Evolutionary conservation across 1,284 basidiomycete genomes (phyloP), one percentile per base, ranked within the genome.

Genomic region (Apiotrichum sp.): DNA sequence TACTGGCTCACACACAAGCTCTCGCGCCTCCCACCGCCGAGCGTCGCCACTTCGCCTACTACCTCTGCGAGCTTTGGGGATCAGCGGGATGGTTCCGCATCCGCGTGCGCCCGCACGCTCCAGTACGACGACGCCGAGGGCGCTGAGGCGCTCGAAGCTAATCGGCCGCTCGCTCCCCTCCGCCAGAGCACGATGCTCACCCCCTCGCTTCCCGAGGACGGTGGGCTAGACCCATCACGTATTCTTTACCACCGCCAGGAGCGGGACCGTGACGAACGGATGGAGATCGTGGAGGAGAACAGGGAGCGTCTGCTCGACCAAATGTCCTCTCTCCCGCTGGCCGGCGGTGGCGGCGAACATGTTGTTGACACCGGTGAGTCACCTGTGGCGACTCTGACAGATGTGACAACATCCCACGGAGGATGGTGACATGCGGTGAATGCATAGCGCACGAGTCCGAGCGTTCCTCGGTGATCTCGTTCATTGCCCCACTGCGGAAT

Each of bases 1-100:
- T 72, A 73, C 39, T 77, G 71, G 65, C 59, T 77, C 29, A 69
- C 73, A 0, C 74, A 76, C 60, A 67, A 72, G 53, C 60, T 74
- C 14, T 62, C 71, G 29, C 64, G 72, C 44, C 65, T 73, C 0
- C 72, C 70, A 3, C 72, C 71, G 8, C 49, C 69, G 2, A 54
- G 62, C 32, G 44, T 70, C 31, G 50, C 64, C 31, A 55, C 59
- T 2, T 57, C 59, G 16, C 50, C 55, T 10, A 43, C 40, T 6
- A 22, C 22, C 22, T 22, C 22, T 22, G 45, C 40, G 3, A 52
- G 54, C 4, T 45, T 57, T 6, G 9, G 10, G 10, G 39, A 45
- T 44, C 5, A 9, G 9, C 44, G 8, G 31, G 31, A 22, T 22
- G 44, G 14, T 9, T 54, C 48, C 13, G 47, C 43, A 3, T 29